Conservation (phyloP, 345 rosid genomes). For the Dimocarpus longan region DNA sequence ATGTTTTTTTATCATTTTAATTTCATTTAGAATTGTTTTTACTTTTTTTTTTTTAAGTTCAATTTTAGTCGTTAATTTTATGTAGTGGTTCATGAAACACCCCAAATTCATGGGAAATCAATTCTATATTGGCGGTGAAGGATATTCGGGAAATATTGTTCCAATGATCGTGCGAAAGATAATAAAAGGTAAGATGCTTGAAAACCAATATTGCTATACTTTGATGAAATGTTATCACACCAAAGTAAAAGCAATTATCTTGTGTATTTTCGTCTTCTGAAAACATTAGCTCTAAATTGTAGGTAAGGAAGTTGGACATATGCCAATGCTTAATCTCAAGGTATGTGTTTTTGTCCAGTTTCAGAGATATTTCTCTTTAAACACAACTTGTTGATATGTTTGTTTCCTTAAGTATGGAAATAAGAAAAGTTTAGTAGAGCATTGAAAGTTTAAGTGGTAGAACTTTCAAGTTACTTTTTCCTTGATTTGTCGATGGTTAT, state of each 20-base stretch:
- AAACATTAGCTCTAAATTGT: conserved; percentile 1
- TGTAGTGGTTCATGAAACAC: conserved; percentile 32
- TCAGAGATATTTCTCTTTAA: neutral
- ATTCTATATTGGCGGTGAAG: conserved; percentile 33
- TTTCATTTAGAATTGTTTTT: too few species aligned
- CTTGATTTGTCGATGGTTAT: too few species aligned
- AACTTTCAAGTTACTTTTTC: too few species aligned
- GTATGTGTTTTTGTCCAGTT: neutral
- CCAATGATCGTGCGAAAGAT: conserved; percentile 20
- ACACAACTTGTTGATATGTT: too few species aligned
- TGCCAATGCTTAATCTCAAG: conserved; percentile 26
- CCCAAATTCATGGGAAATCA: conserved; percentile 26
- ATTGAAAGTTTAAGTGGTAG: too few species aligned
- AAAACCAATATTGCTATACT: too few species aligned
- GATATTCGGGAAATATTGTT: conserved; percentile 33
- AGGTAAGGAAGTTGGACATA: conserved; percentile 25
- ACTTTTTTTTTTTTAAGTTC: too few species aligned
- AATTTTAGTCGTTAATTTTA: neutral
- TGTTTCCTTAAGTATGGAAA: too few species aligned
- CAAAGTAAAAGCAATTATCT: conserved; percentile 3
- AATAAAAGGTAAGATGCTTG: too few species aligned
- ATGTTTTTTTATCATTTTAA: too few species aligned
- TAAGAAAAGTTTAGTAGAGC: too few species aligned
- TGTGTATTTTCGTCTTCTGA: neutral
- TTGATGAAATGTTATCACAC: too few species aligned